Evolutionary conservation across 352 stramenopile genomes (phyloP).

Genomic region (Globisporangium splendens): DNA sequence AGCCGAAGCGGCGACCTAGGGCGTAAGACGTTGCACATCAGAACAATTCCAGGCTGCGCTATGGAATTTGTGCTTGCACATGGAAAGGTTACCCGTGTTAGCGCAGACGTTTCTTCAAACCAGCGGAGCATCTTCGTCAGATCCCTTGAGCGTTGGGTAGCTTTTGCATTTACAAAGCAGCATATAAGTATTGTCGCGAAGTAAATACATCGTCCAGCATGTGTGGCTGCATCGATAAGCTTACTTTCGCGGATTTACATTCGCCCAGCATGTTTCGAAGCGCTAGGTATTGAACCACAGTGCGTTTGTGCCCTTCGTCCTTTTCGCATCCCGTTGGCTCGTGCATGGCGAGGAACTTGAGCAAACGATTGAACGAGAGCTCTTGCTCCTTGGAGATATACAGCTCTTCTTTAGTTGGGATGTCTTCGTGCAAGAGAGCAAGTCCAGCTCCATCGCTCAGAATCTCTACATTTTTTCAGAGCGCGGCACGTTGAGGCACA

Average conservation of each 20-base stretch:
- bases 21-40: neutral
- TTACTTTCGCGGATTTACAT: slow-evolving; percentile 52
- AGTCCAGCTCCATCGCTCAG: slow-evolving; percentile 35
- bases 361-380: slow-evolving; percentile 31
- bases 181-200: neutral
- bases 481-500: neutral
- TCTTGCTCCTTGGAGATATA: slow-evolving; percentile 35
- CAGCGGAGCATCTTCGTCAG: slow-evolving; percentile 53
- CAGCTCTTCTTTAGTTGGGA: slow-evolving; percentile 34
- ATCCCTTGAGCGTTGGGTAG: slow-evolving; percentile 36
- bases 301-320: slow-evolving; percentile 49
- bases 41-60: neutral
- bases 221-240: neutral
- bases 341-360: slow-evolving; percentile 54
- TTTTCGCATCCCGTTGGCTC: slow-evolving; percentile 57
- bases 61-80: too few relatives aligned
- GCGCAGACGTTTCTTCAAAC: slow-evolving; percentile 43
- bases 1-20: slow-evolving; percentile 18
- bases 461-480: slow-evolving; percentile 34
- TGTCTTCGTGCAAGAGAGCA: slow-evolving; percentile 18
- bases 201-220: neutral
- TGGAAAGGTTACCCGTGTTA: slow-evolving; percentile 16
- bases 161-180: neutral
- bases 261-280: slow-evolving; percentile 51
- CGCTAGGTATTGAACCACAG: slow-evolving; percentile 45